A percentile compares a stretch with the other conserved stretches of the same genome.
These are phyloP conservation scores for Plasmodium knowlesi DNA, from an alignment of 169 alveolate species.

Conservation along the genomic window DNA sequence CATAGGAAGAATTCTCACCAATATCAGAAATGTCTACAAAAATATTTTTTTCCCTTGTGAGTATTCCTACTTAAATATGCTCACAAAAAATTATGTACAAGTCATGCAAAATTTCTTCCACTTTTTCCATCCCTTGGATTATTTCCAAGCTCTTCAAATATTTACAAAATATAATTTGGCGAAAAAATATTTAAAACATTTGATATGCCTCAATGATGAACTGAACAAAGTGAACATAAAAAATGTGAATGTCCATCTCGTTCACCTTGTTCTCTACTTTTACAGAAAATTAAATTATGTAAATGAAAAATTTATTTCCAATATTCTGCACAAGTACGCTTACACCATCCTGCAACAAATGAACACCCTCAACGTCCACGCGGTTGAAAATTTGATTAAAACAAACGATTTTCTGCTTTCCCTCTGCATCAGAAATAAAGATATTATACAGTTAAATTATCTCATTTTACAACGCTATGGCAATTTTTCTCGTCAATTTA, in stretches of 20 bases:
- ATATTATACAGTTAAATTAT: conserved; percentile 39
- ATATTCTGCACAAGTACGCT: conserved; percentile 1
- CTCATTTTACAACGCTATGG: conserved; percentile 30
- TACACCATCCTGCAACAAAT: conserved; percentile 14
- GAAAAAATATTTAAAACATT: conserved; percentile 22
- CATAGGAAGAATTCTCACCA: conserved; percentile 20
- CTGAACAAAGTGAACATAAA: conserved; percentile 32
- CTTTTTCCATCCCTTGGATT: conserved; percentile 25
- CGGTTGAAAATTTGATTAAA: conserved; percentile 18
- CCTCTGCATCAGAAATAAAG: conserved; percentile 57
- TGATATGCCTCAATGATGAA: conserved; percentile 33
- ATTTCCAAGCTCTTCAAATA: conserved; percentile 35
- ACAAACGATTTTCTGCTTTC: conserved; percentile 45
- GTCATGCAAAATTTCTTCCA: conserved; percentile 20
- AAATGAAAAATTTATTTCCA: conserved; percentile 39
- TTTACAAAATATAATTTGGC: conserved; percentile 64
- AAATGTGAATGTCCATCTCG: conserved; percentile 16
- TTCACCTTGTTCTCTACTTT: conserved; percentile 53
- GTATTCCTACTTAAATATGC: conserved; percentile 67
- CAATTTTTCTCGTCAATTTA: conserved; percentile 12
- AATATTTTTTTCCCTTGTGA: conserved; percentile 51
- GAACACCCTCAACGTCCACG: background rate
- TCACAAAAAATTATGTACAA: conserved; percentile 46
- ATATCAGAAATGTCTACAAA: conserved; percentile 42
- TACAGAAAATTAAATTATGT: conserved; percentile 23